phyloP scores from a whole-genome alignment of 306 rosid genomes.

The Malus sieversii region DNA sequence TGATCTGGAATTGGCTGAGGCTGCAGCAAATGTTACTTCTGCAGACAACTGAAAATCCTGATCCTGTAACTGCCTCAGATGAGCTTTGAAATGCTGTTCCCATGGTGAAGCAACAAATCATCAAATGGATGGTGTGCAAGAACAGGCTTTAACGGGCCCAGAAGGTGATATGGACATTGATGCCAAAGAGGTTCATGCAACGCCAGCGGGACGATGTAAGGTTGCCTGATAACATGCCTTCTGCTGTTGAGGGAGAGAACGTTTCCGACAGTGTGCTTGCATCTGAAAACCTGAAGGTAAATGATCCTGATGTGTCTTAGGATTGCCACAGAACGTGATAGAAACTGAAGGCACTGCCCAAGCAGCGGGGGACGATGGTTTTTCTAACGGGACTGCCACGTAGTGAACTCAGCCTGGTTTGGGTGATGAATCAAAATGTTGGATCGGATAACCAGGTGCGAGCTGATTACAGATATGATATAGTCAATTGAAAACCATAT shows the following conservation, averaged over 20 bases:
- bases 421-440: not conserved
- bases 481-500: not conserved
- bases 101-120: conserved; percentile 24
- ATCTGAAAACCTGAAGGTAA: not conserved
- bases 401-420: not conserved
- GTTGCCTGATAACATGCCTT: conserved; percentile 12
- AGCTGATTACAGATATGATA: not conserved
- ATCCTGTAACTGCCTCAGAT: conserved; percentile 15
- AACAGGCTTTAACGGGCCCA: conserved; percentile 12
- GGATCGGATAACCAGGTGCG: not conserved
- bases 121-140: conserved; percentile 20
- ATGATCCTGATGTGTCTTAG: conserved; percentile 3
- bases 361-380: conserved; percentile 7
- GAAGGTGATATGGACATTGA: conserved; percentile 26
- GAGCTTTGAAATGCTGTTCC: not conserved
- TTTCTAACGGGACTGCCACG: not conserved
- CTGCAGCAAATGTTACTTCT: conserved; percentile 24
- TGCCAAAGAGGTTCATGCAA: conserved; percentile 10
- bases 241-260: conserved; percentile 21
- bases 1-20: conserved; percentile 31
- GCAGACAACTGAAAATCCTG: conserved; percentile 22
- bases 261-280: conserved; percentile 1
- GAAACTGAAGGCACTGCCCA: conserved; percentile 18
- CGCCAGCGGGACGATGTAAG: conserved; percentile 1
- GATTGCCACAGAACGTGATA: conserved; percentile 16